phyloP scores from a whole-genome alignment of 2,329 filamentous ascomycete species.

The Ophiostoma quercus region DNA sequence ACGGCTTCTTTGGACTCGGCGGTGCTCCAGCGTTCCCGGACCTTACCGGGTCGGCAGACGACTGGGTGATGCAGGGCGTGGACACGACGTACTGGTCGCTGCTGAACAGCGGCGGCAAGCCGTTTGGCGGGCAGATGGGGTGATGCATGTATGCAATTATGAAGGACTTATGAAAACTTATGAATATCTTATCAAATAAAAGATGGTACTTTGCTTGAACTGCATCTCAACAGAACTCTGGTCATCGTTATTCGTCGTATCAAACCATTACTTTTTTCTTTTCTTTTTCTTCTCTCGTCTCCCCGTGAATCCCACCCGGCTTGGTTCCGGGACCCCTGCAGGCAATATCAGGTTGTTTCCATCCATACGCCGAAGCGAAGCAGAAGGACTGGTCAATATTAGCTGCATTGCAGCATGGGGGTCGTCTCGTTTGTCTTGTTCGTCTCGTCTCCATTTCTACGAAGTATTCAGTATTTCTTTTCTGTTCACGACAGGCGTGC shows the following conservation, averaged over 20 bases:
- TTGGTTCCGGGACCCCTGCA: constrained; percentile 1
- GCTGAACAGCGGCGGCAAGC: constrained; percentile 24
- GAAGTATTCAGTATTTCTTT: too few species aligned
- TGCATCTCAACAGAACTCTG: too few species aligned
- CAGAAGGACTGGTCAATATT: constrained; percentile 9
- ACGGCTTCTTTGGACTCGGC: constrained; percentile 22
- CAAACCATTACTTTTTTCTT: too few species aligned
- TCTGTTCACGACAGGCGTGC: too few species aligned
- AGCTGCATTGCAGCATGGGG: neutral
- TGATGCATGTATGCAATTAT: neutral
- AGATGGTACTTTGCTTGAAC: neutral
- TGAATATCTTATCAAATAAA: too few species aligned
- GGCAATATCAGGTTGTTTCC: neutral
- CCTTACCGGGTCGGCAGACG: constrained; percentile 28
- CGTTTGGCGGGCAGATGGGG: constrained; percentile 23
- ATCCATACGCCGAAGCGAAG: neutral
- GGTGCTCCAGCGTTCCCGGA: constrained; percentile 26
- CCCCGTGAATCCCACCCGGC: neutral
- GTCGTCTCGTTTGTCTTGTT: neutral
- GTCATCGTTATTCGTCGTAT: too few species aligned
- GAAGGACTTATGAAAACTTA: too few species aligned
- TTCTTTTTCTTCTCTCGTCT: too few species aligned
- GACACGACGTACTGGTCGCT: constrained; percentile 30
- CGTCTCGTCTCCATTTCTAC: neutral
- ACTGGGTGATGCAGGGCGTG: constrained; percentile 29